Evolutionary conservation across 2,329 filamentous ascomycete genomes (phyloP).

Genomic region (Ascochyta rabiei): DNA sequence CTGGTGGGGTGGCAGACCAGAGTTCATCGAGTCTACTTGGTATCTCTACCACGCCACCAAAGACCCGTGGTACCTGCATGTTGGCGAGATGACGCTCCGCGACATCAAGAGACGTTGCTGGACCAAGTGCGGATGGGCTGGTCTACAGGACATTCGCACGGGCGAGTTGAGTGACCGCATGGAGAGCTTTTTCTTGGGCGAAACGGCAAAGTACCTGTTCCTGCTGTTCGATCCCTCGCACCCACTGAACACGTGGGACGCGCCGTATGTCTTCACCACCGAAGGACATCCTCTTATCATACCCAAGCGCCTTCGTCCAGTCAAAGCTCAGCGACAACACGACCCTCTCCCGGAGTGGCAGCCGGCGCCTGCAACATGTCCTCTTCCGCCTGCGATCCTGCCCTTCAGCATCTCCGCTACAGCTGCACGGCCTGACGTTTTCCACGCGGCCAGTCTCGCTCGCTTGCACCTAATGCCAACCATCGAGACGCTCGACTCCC

Average conservation of each 20-base stretch:
- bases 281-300: slow-evolving; percentile 94
- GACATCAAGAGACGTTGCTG: slow-evolving; percentile 90
- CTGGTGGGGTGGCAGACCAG: slow-evolving; percentile 95
- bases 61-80: slow-evolving; percentile 95
- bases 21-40: slow-evolving; percentile 97
- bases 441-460: slow-evolving; percentile 85
- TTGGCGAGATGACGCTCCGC: slow-evolving; percentile 91
- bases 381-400: slow-evolving; percentile 62
- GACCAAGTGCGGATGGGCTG: slow-evolving; percentile 92
- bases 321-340: slow-evolving; percentile 7
- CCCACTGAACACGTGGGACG: slow-evolving; percentile 84
- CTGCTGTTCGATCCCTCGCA: slow-evolving; percentile 86
- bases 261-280: slow-evolving; percentile 90
- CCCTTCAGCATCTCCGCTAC: slow-evolving; percentile 79
- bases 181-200: slow-evolving; percentile 98
- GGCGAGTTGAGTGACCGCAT: slow-evolving; percentile 92
- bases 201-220: slow-evolving; percentile 95
- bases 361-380: slow-evolving; percentile 64
- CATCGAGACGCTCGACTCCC: slow-evolving; percentile 62
- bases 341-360: slow-evolving; percentile 18
- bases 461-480: slow-evolving; percentile 76
- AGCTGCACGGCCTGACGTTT: slow-evolving; percentile 80
- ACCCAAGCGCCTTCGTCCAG: slow-evolving; percentile 56
- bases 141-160: slow-evolving; percentile 64
- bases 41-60: slow-evolving; percentile 92